phyloP scores from a whole-genome alignment of 768 basidiomycete genomes.

The Leucogyrophana mollusca region DNA sequence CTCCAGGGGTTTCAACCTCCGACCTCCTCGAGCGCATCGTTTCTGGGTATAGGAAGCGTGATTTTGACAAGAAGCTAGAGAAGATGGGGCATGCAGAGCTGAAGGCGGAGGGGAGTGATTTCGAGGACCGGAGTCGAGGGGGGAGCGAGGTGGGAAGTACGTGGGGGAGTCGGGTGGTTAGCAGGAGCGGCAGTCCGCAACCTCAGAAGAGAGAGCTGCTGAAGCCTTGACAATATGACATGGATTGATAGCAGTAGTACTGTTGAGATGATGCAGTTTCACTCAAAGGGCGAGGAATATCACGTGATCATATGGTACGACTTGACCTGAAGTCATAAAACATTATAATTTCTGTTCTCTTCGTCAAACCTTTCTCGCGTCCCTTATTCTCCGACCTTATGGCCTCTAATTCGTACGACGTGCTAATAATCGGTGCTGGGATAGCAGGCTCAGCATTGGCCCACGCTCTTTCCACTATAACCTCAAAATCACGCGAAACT shows the following conservation, averaged over 20 bases:
- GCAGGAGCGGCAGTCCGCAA: too few relatives aligned
- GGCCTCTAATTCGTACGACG: conserved; percentile 49
- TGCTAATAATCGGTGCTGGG: conserved; percentile 90
- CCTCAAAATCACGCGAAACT: conserved; percentile 36
- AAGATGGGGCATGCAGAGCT: conserved; percentile 84
- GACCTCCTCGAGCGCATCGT: conserved; percentile 92
- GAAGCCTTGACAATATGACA: too few relatives aligned
- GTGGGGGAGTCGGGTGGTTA: too few relatives aligned
- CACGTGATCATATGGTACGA: too few relatives aligned
- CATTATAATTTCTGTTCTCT: too few relatives aligned
- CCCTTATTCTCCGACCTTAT: not conserved
- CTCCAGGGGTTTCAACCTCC: conserved; percentile 92
- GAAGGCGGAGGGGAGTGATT: conserved; percentile 50
- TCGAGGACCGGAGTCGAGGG: conserved; percentile 10
- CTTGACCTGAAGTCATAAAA: too few relatives aligned
- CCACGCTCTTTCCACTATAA: conserved; percentile 69
- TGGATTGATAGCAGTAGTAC: too few relatives aligned
- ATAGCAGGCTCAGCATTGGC: conserved; percentile 88
- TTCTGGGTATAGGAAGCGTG: conserved; percentile 75
- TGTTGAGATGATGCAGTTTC: too few relatives aligned
- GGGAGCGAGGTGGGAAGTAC: too few relatives aligned
- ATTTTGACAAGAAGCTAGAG: conserved; percentile 86
- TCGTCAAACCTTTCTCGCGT: too few relatives aligned
- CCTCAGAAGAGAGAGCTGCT: too few relatives aligned
- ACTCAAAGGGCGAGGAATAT: too few relatives aligned